phyloP scores from a whole-genome alignment of 257 asterid genomes.

The Solanum gandarillasii region DNA sequence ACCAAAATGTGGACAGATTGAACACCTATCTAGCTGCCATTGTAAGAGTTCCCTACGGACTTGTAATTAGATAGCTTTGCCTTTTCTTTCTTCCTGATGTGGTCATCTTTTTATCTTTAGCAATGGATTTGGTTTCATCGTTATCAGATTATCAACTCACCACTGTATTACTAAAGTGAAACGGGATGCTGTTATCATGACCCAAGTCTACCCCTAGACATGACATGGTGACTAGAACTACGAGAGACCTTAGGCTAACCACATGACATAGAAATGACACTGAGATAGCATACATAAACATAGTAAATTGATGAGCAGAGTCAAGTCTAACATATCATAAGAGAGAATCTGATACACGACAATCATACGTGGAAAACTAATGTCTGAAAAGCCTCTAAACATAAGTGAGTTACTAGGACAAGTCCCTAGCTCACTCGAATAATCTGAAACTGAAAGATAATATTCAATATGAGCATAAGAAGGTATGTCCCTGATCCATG shows the following conservation, averaged over 20 bases:
- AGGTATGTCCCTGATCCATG: background rate
- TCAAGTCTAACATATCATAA: background rate
- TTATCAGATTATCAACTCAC: background rate
- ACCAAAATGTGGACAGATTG: slow-evolving; percentile 65
- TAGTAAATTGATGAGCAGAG: background rate
- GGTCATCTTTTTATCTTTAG: background rate
- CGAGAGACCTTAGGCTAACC: background rate
- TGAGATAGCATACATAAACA: background rate
- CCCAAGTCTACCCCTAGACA: background rate
- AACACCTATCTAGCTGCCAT: slow-evolving; percentile 67
- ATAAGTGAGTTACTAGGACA: background rate
- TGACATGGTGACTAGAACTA: background rate
- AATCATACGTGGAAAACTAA: background rate
- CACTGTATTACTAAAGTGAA: background rate
- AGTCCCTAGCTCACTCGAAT: background rate
- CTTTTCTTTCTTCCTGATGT: background rate
- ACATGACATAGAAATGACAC: background rate
- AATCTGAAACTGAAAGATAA: background rate
- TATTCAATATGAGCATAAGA: background rate
- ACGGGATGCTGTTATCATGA: background rate
- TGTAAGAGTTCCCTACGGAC: slow-evolving; percentile 40
- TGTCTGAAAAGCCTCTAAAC: background rate
- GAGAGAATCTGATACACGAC: background rate
- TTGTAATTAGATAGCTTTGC: background rate
- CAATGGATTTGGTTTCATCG: background rate